Evolutionary conservation across 2,329 filamentous ascomycete species (phyloP), one percentile per base, ranked within the genome.

Genomic region (Fusarium tupiense): DNA sequence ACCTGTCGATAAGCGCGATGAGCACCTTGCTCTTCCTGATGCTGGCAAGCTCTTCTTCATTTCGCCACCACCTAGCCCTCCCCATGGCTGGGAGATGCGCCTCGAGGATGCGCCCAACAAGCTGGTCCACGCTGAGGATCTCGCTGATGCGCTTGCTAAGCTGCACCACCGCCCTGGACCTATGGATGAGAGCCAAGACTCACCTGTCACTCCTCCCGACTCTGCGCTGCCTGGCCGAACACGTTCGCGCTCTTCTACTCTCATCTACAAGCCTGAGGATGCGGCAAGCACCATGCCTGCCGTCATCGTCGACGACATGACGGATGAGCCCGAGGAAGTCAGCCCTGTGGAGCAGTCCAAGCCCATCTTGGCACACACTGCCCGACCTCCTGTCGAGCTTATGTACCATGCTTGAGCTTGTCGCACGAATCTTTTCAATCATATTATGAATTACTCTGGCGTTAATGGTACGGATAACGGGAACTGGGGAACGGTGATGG

Each of bases 21-120:
- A 88, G 76, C 90, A 91, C 77, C 86, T 93, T 16, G 87, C 88
- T n/a, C 87, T 92, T 2, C 91, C 91, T 64, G 91, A 92, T 72
- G 90, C 90, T 60, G 91, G 91, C 79, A 92, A 92, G 85, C 87
- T 92, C 61, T 93, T 93, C 85, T 93, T 93, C 85, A 93, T 93
- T 82, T 91, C 89, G 58, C 91, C 91, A 35, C 91, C 91, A 14
- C 91, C 91, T 10, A 90, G 87, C 66, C 91, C 91, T 47, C 91
- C 91, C 6, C 90, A 91, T 77, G 91, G 89, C 76, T 93, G 91
- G 91, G 89, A 92, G 84, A 88, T 91, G 83, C 87, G 87, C 73
- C 84, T 92, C 53, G 91, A 93, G 81, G 91, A 91, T 74, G 91
- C 91, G 9, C 91, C 91, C 65, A 93, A 93, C 81, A 92, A 91